These are phyloP conservation scores for Marasmius fiardii DNA, from an alignment of 1,284 basidiomycete species.

Conservation along the genomic window DNA sequence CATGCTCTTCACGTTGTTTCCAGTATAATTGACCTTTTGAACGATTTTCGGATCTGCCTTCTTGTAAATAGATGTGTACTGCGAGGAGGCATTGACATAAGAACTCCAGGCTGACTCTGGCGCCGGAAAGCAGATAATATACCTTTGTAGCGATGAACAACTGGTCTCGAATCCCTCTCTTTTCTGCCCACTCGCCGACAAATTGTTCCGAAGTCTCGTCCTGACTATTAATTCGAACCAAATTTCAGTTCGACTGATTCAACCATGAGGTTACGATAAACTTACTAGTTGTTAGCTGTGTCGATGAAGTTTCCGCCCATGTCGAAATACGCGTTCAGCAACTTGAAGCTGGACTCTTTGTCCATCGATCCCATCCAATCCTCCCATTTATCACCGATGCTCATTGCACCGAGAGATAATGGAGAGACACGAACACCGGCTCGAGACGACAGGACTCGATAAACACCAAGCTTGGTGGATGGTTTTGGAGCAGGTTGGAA, in stretches of 20 bases:
- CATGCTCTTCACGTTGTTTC: neutral
- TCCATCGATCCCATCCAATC: constrained; percentile 31
- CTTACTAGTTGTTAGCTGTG: constrained; percentile 45
- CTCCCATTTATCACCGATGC: constrained; percentile 38
- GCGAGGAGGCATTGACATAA: neutral
- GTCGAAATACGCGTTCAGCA: constrained; percentile 46
- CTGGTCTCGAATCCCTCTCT: no score
- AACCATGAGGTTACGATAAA: neutral
- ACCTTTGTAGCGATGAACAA: constrained; percentile 55
- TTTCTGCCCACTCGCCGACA: constrained; percentile 58
- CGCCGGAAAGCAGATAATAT: neutral
- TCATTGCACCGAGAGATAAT: constrained; percentile 48
- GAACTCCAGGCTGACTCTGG: neutral
- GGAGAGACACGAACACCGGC: constrained; percentile 23
- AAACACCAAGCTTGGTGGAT: neutral
- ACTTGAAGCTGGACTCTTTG: no score
- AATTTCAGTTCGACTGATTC: neutral
- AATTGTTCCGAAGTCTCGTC: constrained; percentile 47
- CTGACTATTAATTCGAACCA: constrained; percentile 32
- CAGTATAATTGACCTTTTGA: constrained; percentile 1
- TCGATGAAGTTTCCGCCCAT: constrained; percentile 57
- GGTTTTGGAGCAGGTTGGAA: neutral
- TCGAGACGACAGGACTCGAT: neutral
- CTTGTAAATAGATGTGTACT: constrained; percentile 33
- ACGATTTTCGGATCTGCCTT: constrained; percentile 17